phyloP scores from a whole-genome alignment of 2,329 filamentous ascomycete genomes.

The Phaeosphaeriaceae sp. region DNA sequence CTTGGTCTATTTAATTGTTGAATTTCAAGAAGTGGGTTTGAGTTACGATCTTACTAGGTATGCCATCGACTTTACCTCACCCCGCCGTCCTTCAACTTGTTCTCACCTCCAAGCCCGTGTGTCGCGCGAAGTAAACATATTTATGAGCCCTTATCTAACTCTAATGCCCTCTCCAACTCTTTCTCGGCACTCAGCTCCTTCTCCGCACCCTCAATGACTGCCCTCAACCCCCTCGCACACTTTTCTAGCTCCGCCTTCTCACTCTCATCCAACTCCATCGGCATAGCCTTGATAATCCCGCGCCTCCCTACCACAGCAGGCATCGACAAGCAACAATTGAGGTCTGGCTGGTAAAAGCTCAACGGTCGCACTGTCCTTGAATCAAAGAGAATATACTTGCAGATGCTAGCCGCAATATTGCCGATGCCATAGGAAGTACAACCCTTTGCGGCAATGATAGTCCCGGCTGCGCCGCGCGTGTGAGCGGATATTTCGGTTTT shows the following conservation, averaged over 20 bases:
- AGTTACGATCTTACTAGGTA: too few species aligned
- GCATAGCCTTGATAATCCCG: conserved; percentile 53
- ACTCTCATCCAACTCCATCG: conserved; percentile 41
- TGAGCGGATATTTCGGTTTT: conserved; percentile 50
- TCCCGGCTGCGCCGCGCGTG: conserved; percentile 55
- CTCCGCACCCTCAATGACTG: conserved; percentile 47
- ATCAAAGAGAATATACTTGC: conserved; percentile 59
- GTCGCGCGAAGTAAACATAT: background rate
- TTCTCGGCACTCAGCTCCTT: conserved; percentile 40
- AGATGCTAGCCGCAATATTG: conserved; percentile 56
- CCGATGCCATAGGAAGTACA: conserved; percentile 60
- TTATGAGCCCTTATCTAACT: conserved; percentile 21
- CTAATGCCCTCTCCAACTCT: conserved; percentile 34
- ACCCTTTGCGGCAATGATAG: conserved; percentile 59
- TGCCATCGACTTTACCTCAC: background rate
- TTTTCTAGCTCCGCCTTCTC: conserved; percentile 42
- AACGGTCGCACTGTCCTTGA: conserved; percentile 55
- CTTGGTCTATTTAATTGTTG: too few species aligned
- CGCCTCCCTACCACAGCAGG: conserved; percentile 57
- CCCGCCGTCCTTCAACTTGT: background rate
- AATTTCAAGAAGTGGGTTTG: too few species aligned
- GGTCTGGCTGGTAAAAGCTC: conserved; percentile 57
- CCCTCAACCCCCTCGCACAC: conserved; percentile 46
- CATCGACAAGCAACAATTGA: conserved; percentile 58
- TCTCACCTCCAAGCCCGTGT: background rate